Evolutionary conservation across 1,139 yeast genomes (phyloP).

Genomic region (Pneumocystis murina): DNA sequence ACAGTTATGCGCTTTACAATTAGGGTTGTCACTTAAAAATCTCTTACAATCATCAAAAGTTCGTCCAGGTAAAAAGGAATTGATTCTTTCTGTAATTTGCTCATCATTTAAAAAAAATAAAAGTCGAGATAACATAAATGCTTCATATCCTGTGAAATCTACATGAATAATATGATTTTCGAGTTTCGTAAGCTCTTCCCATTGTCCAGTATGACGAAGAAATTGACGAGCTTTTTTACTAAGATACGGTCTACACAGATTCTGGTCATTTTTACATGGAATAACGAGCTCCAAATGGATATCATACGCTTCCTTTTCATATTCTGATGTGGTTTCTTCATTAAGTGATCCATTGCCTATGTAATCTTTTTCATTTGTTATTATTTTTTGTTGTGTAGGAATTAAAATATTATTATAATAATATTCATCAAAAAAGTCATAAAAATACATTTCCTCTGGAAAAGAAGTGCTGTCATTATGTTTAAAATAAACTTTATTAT

Average conservation of each 20-base stretch:
- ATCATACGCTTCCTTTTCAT: background rate
- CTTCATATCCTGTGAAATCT: background rate
- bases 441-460: background rate
- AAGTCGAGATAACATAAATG: background rate
- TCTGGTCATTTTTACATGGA: background rate
- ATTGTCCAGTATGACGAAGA: background rate
- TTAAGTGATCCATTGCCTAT: background rate
- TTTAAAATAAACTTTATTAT: background rate
- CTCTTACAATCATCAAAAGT: background rate
- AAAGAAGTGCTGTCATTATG: background rate
- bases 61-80: background rate
- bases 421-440: background rate
- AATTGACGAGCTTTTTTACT: constrained; percentile 1
- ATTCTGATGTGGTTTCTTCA: background rate
- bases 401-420: background rate
- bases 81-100: background rate
- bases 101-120: background rate
- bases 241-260: background rate
- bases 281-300: background rate
- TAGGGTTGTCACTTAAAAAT: background rate
- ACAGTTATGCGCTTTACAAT: background rate
- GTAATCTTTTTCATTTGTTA: background rate
- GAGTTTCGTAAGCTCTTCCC: background rate
- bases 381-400: background rate
- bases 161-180: background rate